Base-by-base conservation (phyloP, 345 rosid species). In the Noccaea bulbosa region DNA sequence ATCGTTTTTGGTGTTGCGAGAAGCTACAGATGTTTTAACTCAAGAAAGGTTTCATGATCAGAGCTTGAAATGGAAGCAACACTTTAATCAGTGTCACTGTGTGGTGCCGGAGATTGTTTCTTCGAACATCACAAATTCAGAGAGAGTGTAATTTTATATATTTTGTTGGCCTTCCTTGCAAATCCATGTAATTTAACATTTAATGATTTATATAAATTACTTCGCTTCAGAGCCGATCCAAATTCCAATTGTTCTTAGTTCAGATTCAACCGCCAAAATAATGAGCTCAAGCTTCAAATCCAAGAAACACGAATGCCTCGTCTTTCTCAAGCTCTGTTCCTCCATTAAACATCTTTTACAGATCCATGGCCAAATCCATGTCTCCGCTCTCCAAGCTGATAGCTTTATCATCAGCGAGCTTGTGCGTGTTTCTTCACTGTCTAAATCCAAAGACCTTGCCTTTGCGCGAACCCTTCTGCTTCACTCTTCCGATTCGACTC, bases 301-400 rank as follows among this genome's bases (percentile, higher is more conserved):
- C 56, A 76, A 41, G 62, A 83, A 76, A 78, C 85, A 80, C 69
- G 78, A 79, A 43, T 79, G 79, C 59, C 78, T 92, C 66, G 8
- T 77, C 45, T 69, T 87, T 20, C 83, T 92, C 58, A 81, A 77
- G 51, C 80, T 78, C 33, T 85, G 89, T 73, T 75, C 83, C 5
- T 85, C 96, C 5, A 48, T 75, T 34, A 75, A 67, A 64, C 96
- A 85, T 39, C 76, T 85, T 59, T 52, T 65, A 50, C 91, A 88
- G 78, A 80, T 88, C 71, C 86, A 87, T 27, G 84, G 88, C 16
- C 98, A 88, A 64, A 41, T 90, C 65, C 73, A 70, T 17, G 62
- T 83, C 78, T 85, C 67, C 5, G 80, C 84, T 66, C 90, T 90
- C 52, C 86, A 74, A 48, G 57, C 70, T 17, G 86, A 85, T 63